phyloP scores from a whole-genome alignment of 139 green algal genomes.

The Haematococcus lacustris region DNA sequence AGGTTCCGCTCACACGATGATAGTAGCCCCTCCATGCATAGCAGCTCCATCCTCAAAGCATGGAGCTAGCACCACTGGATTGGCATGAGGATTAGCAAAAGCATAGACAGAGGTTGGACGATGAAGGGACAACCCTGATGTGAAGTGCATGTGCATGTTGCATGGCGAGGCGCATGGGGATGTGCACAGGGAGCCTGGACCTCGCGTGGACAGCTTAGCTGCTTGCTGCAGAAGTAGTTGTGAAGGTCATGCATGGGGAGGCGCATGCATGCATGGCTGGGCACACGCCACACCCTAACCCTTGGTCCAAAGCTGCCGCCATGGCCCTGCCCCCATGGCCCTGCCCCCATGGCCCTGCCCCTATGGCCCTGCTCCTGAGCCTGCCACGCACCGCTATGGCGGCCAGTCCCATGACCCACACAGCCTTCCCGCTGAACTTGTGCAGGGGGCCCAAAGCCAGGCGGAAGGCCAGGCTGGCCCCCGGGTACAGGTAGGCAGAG shows the following conservation, averaged over 20 bases:
- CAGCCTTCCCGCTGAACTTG: slow-evolving; percentile 14
- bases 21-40: background rate
- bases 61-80: too few species aligned
- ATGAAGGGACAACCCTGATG: background rate
- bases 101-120: background rate
- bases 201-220: background rate
- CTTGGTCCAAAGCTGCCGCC: background rate
- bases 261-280: background rate
- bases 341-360: too few species aligned
- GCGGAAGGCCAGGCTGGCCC: slow-evolving; percentile 2
- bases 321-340: too few species aligned
- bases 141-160: background rate
- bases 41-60: too few species aligned
- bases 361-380: too few species aligned
- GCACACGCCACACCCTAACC: background rate
- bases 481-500: slow-evolving; percentile 22
- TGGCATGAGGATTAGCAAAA: too few species aligned
- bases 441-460: slow-evolving; percentile 29
- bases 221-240: background rate
- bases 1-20: background rate
- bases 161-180: background rate
- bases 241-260: background rate
- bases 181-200: background rate
- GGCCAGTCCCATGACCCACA: slow-evolving; percentile 28
- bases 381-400: slow-evolving; percentile 26